Base-by-base conservation (phyloP, 2,329 filamentous ascomycete genomes). In the Claviceps sp. region DNA sequence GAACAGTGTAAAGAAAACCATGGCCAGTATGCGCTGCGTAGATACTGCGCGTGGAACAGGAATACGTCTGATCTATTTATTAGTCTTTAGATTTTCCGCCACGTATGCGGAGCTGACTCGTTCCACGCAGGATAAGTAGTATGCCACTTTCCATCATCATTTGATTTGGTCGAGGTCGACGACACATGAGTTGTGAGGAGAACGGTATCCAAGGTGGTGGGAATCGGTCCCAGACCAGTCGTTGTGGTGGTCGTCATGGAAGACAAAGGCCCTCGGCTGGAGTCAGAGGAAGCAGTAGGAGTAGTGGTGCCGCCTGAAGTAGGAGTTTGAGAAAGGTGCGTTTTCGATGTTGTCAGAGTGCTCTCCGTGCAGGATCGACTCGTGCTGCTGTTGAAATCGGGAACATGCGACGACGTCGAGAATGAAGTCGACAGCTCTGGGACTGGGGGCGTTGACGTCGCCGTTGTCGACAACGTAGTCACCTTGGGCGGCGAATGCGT, bases 121-220 rank as follows among this genome's bases (percentile, higher is more conserved):
- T 72, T 75, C 69, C 69, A 72, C 0, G 69, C 44, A 2, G 70
- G 70, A 51, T 74, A 75, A 0, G 65, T 65, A 3, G 72, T 72
- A 53, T 72, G 70, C 73, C 72, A 75, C 48, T 60, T 60, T 18
- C 72, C 72, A 50, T 75, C 57, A 52, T 75, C 71, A 42, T 68
- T 63, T 13, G 64, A 65, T 37, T 58, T 57, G n/a, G 61, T 57
- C 34, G 58, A 53, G 14, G 61, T 58, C 9, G 56, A 55, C 11
- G 57, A 44, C 26, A 54, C 51, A 20, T 47, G 22, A 43, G 48
- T 38, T 6, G 47, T 54, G 26, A 41, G 18, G 37, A 49, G 14
- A 37, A 48, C 37, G 34, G 55, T 54, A 51, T 34, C 48, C 22
- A 47, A 42, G 4, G 54, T 52, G 24, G 48, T 52, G 13, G 24